A percentile compares a stretch with the other conserved stretches of the same genome.
phyloP scores from a whole-genome alignment of 176 grass and related monocot genomes.

The Tuctoria greenei region DNA sequence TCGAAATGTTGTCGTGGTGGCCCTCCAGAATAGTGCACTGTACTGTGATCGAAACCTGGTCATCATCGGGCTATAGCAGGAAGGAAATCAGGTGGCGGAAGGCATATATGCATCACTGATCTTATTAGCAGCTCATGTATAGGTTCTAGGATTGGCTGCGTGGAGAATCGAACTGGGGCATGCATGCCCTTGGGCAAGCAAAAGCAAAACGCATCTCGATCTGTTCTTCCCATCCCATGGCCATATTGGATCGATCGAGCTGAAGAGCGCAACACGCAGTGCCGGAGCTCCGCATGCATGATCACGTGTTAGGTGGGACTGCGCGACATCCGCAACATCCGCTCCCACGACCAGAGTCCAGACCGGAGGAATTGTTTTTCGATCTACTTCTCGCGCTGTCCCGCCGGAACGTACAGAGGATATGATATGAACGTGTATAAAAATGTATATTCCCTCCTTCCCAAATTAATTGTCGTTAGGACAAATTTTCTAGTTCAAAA shows the following conservation, averaged over 20 bases:
- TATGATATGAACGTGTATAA: neutral
- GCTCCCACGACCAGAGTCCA: conserved; percentile 31
- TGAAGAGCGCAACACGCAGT: neutral
- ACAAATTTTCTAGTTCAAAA: too few species aligned
- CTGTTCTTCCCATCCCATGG: neutral
- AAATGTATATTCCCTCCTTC: too few species aligned
- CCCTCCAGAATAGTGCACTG: neutral
- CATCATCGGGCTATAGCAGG: neutral
- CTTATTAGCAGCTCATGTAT: too few species aligned
- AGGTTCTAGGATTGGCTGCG: too few species aligned
- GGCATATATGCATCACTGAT: neutral
- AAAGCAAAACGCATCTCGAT: neutral
- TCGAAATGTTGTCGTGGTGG: neutral
- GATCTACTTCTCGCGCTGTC: neutral
- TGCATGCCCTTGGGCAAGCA: neutral
- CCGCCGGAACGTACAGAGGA: neutral
- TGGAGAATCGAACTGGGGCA: neutral
- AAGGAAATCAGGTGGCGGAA: neutral
- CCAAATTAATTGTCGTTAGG: too few species aligned
- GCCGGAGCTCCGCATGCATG: neutral
- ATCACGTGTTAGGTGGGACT: conserved; percentile 31
- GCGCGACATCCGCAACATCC: conserved; percentile 19
- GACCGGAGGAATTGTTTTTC: conserved; percentile 29
- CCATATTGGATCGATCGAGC: neutral
- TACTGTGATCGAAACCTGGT: neutral